Evolutionary conservation across 2,329 filamentous ascomycete species (phyloP), one percentile per base, ranked within the genome.

Genomic region (Alternaria sp.): DNA sequence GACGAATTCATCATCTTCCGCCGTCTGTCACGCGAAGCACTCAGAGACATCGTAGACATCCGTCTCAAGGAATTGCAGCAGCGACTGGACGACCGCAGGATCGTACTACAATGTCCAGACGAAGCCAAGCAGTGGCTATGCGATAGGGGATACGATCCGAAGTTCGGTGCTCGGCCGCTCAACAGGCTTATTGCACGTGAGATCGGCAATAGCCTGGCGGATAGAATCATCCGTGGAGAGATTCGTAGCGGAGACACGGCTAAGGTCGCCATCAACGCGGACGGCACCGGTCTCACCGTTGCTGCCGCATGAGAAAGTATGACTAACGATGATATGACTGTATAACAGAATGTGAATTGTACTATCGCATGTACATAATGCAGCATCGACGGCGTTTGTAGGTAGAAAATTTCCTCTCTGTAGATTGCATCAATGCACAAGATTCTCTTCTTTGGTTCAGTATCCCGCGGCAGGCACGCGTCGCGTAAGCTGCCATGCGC

Each of bases 1-100:
- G 95, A 98, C 80, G 95, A 96, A 65, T 97, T 98, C 83, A 97
- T 98, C 78, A 84, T 98, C 75, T 98, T 98, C 86, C 95, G 94
- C 81, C 88, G 95, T 9, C 87, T 98, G 3, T 92, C 93, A 1
- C 86, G 86, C 28, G 84, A 86, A 17, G 94, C 95, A 15, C 86
- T 98, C 60, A 87, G 93, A 28, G 94, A 97, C 75, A 98, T 98
- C 68, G 93, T 97, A 52, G 93, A 98, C 74, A 97, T 98, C 67
- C 89, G 96, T 30, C 85, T 98, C 51, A 87, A 86, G 65, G 96
- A 98, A 81, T 85, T 98, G 8, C 94, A 97, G 80, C 82, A 83
- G 56, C 89, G 93, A 44, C 88, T 98, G 1, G 90, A 96, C 66
- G 94, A 97, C 73, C 88, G 93, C 54, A 88, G 96, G 58, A 97